Evolutionary conservation across 306 rosid genomes (phyloP).

Genomic region (cucumber (Cucumis sativus)): Cucumber_9930_V3 NC_026657.2:37008001-37008500

Average conservation of each 20-base stretch:
- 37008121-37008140: background rate
- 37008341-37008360: too few relatives aligned
- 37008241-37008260: background rate
- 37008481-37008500: too few relatives aligned
- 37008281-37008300: background rate
- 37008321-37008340: background rate
- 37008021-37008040: too few relatives aligned
- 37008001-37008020: too few relatives aligned
- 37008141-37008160: background rate
- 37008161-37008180: background rate
- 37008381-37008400: too few relatives aligned
- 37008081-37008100: background rate
- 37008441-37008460: too few relatives aligned
- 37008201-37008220: background rate
- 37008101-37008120: background rate
- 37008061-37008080: background rate
- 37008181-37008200: background rate
- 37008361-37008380: too few relatives aligned
- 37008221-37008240: background rate
- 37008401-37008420: too few relatives aligned
- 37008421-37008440: too few relatives aligned
- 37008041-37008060: too few relatives aligned
- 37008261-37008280: background rate
- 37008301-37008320: background rate
- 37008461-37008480: too few relatives aligned